Evolutionary conservation across 2,329 filamentous ascomycete species (phyloP), one percentile per base, ranked within the genome.

Genomic region (Fusarium sp.): DNA sequence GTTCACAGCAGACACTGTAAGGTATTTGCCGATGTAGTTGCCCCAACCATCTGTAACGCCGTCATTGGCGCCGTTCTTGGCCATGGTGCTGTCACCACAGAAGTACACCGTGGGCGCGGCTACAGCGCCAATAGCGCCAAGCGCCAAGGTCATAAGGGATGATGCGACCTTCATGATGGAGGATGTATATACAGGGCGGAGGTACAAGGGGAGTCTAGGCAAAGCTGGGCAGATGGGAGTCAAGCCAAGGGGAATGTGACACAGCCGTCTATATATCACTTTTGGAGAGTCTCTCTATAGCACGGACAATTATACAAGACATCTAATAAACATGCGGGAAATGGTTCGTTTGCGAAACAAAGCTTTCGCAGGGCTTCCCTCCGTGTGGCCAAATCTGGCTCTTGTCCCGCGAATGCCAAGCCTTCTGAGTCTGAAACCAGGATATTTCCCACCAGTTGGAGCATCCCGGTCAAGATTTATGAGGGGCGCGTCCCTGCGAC

Each of bases 81-180:
- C 87, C 87, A 90, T 91, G 1, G 89, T 91, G 15, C 87, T 89
- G 75, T 91, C 89, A 36, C 89, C 89, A 9, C 86, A 87, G 39
- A 90, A 80, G 70, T 88, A 88, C 18, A 89, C 79, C 1, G 84
- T 88, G 2, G 70, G 68, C 6, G 48, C 53, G 3, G 65, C 68
- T 1, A 66, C 63, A 4, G 57, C 59, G 11, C 69, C 60, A 30
- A 71, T 48, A 34, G 65, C 68, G 15, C 73, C 64, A 16, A 72
- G 51, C 10, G 58, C 62, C 6, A 77, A 27, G 2, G 70, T 62
- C 9, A 56, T 55, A n/a, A 77, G 28, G 12, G 66, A 60, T 23
- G 63, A 47, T 23, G 46, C 15, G 41, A 74, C 57, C 60, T 75
- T 76, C 74, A 77, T 77, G 16, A 12, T 70, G 31, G 39, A 18